phyloP scores from a whole-genome alignment of 2,329 filamentous ascomycete genomes.

The Gremmenia infestans region DNA sequence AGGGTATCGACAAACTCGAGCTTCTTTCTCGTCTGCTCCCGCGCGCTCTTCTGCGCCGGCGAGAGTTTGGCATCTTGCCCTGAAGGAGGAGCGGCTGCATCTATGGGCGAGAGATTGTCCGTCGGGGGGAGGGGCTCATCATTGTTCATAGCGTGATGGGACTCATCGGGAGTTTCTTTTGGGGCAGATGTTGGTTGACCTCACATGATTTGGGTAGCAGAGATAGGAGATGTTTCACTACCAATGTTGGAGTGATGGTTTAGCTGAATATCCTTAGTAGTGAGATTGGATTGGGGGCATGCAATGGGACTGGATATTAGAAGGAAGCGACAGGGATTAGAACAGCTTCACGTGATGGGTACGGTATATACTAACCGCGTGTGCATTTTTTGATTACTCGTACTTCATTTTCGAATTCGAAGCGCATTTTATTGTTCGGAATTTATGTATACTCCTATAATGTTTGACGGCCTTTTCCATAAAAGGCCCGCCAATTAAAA shows the following conservation, averaged over 20 bases:
- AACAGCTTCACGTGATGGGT: neutral
- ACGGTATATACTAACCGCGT: neutral
- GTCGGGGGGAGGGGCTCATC: slow-evolving; percentile 33
- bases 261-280: neutral
- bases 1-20: slow-evolving; percentile 53
- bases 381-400: neutral
- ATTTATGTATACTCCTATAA: too few relatives aligned
- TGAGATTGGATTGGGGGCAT: neutral
- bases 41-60: slow-evolving; percentile 29
- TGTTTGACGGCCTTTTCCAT: too few relatives aligned
- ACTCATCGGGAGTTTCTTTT: slow-evolving; percentile 26
- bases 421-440: neutral
- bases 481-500: too few relatives aligned
- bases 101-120: slow-evolving; percentile 14
- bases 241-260: neutral
- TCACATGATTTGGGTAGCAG: slow-evolving; percentile 20
- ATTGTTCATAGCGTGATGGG: slow-evolving; percentile 45
- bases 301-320: neutral
- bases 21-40: slow-evolving; percentile 47
- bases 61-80: slow-evolving; percentile 12
- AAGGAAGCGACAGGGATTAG: neutral
- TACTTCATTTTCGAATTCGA: neutral
- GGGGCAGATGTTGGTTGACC: slow-evolving; percentile 3
- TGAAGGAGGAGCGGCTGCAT: neutral
- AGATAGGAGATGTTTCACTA: neutral